phyloP scores from a whole-genome alignment of 129 eudicot genomes.

The Logfia minima region DNA sequence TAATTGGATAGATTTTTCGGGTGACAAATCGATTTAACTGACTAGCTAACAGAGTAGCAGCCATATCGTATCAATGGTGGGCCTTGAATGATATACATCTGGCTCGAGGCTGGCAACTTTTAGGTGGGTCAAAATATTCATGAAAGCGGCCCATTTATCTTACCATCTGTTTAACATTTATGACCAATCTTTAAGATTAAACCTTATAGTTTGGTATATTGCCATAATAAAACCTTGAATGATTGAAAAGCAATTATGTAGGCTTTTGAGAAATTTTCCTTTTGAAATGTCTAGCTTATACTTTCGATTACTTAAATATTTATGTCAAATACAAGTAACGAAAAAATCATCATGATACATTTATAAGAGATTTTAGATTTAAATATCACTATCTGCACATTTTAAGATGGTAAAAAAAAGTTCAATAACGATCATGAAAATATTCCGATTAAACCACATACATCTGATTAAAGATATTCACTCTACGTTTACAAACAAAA shows the following conservation, averaged over 20 bases:
- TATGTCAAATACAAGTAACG: not conserved
- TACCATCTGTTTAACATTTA: not conserved
- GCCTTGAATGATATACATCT: slow-evolving; percentile 14
- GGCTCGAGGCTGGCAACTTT: slow-evolving; percentile 12
- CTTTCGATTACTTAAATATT: not conserved
- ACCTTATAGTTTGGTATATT: not conserved
- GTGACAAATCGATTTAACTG: not conserved
- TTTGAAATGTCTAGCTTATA: not conserved
- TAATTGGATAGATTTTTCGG: not conserved
- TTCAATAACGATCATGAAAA: no score
- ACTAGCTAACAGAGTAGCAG: not conserved
- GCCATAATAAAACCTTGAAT: not conserved
- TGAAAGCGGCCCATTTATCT: slow-evolving; percentile 4
- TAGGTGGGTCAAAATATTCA: slow-evolving; percentile 12
- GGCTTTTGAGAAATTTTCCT: not conserved
- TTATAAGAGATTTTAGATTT: no score
- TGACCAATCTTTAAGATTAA: not conserved
- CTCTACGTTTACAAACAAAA: no score
- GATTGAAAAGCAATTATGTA: no score
- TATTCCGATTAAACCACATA: no score
- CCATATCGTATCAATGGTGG: slow-evolving; percentile 1
- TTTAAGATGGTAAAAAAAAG: no score
- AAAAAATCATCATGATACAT: not conserved
- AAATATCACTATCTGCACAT: no score
- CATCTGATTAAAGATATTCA: no score